Evolutionary conservation across 441 rosid genomes (phyloP), one percentile per base, ranked within the genome.

Genomic region (Bruguiera hainesii): DNA sequence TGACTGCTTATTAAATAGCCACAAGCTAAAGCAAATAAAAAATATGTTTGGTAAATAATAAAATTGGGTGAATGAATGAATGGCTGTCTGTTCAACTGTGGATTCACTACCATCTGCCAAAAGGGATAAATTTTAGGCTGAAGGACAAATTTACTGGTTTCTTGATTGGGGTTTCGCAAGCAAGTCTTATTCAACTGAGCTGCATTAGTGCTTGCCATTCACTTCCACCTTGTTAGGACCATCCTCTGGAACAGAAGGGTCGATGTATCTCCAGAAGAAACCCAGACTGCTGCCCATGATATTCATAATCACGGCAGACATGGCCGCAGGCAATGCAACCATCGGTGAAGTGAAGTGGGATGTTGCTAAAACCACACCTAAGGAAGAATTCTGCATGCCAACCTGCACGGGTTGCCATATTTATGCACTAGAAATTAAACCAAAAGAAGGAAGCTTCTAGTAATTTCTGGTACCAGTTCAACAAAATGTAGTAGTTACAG

Each of bases 301-400:
- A 50, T 85, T 87, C 93, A 87, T 84, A 33, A 87, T 61, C 60
- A 87, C 81, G 1, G 88, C 89, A 18, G 87, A 88, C 79, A 85
- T 68, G 5, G 89, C 89, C 0, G 85, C 73, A 2, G 89, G 87
- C 68, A 85, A 61, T n/a, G 87, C 85, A 57, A 83, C 90, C 82
- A 75, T 65, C 1, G 89, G 76, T n/a, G 86, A 82, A n/a, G 79
- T n/a, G 67, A 88, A 88, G 76, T 84, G 90, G 28, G 86, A 28
- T 39, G 93, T 73, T 5, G 90, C 89, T 70, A 87, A 75, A 20
- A 87, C 86, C 69, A 87, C 93, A 0, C 86, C 90, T 50, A 88
- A 66, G 4, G 93, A 80, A 48, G 90, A 88, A 63, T 82, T 88
- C 72, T 85, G 90, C 87, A 88, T 85, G 25, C 89, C 93, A 62